These are phyloP conservation scores for Colletotrichum euphorbiae DNA, from an alignment of 2,329 filamentous ascomycete species.

Conservation along the genomic window DNA sequence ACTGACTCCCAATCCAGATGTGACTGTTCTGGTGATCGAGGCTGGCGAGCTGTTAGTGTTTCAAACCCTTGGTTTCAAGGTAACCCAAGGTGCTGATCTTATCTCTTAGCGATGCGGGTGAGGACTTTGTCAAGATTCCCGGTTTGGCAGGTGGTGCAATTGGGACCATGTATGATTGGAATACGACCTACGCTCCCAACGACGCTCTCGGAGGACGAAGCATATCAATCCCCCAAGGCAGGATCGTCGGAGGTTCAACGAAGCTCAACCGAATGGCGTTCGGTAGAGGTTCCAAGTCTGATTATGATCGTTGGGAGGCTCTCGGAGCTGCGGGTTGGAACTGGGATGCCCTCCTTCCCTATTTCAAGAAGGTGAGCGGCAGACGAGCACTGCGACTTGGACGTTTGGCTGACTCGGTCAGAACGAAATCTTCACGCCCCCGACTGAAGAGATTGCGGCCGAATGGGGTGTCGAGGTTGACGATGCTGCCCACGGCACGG, in stretches of 20 bases:
- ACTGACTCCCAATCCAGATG: constrained; percentile 31
- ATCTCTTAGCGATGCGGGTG: constrained; percentile 31
- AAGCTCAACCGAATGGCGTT: constrained; percentile 49
- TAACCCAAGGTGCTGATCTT: neutral
- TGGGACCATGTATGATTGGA: constrained; percentile 46
- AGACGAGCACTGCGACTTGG: no score
- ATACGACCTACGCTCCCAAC: constrained; percentile 40
- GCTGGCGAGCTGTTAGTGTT: constrained; percentile 40
- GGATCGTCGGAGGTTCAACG: constrained; percentile 46
- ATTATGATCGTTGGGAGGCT: constrained; percentile 52
- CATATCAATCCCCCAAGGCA: constrained; percentile 28
- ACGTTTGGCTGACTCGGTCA: neutral
- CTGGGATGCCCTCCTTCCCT: constrained; percentile 49
- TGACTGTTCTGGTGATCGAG: constrained; percentile 47
- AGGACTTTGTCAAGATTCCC: constrained; percentile 45
- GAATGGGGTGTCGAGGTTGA: constrained; percentile 47
- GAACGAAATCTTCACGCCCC: constrained; percentile 43
- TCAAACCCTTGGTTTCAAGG: neutral
- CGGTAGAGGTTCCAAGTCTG: constrained; percentile 45
- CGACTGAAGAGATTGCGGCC: constrained; percentile 41
- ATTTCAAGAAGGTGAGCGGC: constrained; percentile 46
- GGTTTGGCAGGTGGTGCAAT: constrained; percentile 43
- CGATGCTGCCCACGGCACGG: constrained; percentile 42
- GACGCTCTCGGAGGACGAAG: constrained; percentile 30
- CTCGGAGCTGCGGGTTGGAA: constrained; percentile 53